Base-by-base conservation (phyloP, 2,329 filamentous ascomycete species). In the Alternaria gansuensis region DNA sequence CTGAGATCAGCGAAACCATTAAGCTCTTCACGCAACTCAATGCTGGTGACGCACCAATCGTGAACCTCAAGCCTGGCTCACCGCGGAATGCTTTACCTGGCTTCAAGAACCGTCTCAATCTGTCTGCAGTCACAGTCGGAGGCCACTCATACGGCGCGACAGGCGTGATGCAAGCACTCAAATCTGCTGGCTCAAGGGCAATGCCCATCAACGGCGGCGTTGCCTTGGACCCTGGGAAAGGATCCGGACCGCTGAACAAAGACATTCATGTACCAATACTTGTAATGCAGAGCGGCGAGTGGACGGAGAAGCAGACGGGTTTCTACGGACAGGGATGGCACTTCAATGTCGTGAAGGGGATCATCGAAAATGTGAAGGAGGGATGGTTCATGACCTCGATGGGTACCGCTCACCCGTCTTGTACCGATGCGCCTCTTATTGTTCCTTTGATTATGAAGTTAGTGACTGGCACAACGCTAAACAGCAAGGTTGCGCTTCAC, bases 121-220 rank as follows among this genome's bases (percentile, higher is more conserved):
- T 83, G 44, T 76, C 82, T 29, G 80, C 83, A 34, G 81, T 88
- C 64, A 81, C 85, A 44, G 80, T 90, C 8, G 84, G 80, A 3
- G 88, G 88, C 0, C 88, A 90, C 70, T 88, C 86, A 0, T 89
- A 87, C 75, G 88, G 88, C 48, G 88, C 87, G 2, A 90, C 88
- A 0, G 82, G 85, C 3, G 87, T 85, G 0, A 78, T 90, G 21
- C 86, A 87, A 58, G 83, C 85, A 3, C 78, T 89, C n/a, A 83
- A 83, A 51, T 79, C 77, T 34, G 83, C 79, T 7, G 79, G 81
- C 4, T 79, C 62, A 45, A 56, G 79, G 59, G 65, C 69, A 54
- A 75, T 81, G 17, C 82, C 82, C 0, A 83, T 88, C 60, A 79
- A 82, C 1, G 87, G 84, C 3, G 87, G 81, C 21, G 83, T 90